Conservation (phyloP, 2,329 filamentous ascomycete species). For the Colletotrichum shisoi region DNA sequence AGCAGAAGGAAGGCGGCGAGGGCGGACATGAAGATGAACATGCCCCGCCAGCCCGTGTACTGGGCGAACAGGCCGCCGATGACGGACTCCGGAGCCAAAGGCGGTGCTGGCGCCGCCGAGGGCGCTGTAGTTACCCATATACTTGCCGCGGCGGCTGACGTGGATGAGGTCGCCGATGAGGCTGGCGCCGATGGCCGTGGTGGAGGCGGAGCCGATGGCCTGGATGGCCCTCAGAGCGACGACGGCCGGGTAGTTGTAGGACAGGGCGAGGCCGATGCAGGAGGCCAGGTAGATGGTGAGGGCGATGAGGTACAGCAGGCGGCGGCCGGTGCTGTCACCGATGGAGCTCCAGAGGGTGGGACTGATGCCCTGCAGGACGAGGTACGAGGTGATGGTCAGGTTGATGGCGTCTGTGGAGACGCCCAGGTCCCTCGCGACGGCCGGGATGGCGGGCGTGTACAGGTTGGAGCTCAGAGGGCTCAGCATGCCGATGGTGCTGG, state of each 20-base stretch:
- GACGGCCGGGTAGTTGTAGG: background rate
- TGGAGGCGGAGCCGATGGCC: constrained; percentile 4
- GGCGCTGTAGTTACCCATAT: constrained; percentile 13
- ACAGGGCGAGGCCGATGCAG: constrained; percentile 25
- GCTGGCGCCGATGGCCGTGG: constrained; percentile 7
- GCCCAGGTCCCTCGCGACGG: constrained; percentile 40
- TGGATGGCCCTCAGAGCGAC: constrained; percentile 5
- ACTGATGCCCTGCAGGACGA: constrained; percentile 55
- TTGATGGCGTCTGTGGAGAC: constrained; percentile 46
- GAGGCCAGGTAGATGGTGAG: constrained; percentile 7
- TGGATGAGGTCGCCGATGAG: constrained; percentile 7
- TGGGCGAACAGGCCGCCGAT: constrained; percentile 10
- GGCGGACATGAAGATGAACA: constrained; percentile 9
- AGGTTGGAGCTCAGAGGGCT: constrained; percentile 42
- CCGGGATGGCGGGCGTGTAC: constrained; percentile 44
- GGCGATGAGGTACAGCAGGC: constrained; percentile 14
- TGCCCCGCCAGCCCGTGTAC: constrained; percentile 10
- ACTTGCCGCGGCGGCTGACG: constrained; percentile 16
- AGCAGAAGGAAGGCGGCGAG: constrained; percentile 5
- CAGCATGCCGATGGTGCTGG: constrained; percentile 35
- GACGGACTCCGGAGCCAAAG: constrained; percentile 8
- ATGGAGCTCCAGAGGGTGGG: constrained; percentile 54
- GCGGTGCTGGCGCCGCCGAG: constrained; percentile 5
- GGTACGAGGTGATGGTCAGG: constrained; percentile 51
- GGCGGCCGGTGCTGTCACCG: constrained; percentile 45